A percentile compares a stretch with the other conserved stretches of the same genome.
phyloP scores from a whole-genome alignment of 2,329 filamentous ascomycete species.

The Xylaria sp. region DNA sequence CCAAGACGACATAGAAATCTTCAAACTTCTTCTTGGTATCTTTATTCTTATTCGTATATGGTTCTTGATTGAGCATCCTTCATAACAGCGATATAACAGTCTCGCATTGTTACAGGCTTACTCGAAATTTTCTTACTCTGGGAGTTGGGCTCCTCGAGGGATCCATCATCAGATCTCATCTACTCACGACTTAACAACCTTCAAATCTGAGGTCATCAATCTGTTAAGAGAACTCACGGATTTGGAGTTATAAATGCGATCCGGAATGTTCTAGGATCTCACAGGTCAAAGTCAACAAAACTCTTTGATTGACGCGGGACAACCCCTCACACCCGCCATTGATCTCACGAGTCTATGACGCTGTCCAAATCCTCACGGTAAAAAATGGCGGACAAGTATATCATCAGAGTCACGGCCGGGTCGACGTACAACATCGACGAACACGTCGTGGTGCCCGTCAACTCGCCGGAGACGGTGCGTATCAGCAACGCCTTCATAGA shows the following conservation, averaged over 20 bases:
- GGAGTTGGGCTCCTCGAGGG: no score
- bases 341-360: neutral
- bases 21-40: no score
- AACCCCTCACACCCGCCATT: neutral
- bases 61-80: no score
- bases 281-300: neutral
- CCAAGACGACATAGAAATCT: no score
- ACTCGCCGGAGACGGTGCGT: constrained; percentile 55
- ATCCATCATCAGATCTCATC: no score
- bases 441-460: constrained; percentile 73
- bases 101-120: no score
- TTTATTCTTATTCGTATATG: no score
- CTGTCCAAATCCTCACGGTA: neutral
- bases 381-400: constrained; percentile 64
- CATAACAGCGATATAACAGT: no score
- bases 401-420: constrained; percentile 77
- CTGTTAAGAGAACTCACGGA: neutral
- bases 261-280: no score
- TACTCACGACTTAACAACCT: no score
- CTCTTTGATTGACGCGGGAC: neutral
- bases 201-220: neutral
- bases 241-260: neutral
- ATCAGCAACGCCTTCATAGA: constrained; percentile 62
- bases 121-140: no score
- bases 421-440: constrained; percentile 65